Base-by-base conservation (phyloP, 331 rosid species). In the Arachis monticola region DNA sequence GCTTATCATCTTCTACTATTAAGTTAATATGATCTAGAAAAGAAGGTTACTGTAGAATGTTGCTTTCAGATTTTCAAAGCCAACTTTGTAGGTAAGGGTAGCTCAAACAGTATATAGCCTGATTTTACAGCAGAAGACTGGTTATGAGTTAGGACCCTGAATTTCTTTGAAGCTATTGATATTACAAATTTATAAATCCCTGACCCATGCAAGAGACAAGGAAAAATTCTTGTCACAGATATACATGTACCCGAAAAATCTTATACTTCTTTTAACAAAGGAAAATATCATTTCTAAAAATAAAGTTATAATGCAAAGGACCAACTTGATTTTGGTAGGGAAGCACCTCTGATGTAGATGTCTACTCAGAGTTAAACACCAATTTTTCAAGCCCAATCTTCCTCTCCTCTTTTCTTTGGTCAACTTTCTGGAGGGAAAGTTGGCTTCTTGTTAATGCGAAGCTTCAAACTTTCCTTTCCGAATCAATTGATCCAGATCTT, bases 251-350 rank as follows among this genome's bases (percentile, higher is more conserved):
- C 59, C 14, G 11, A 32, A 50, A 62, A n/a, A 40, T 42, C 47
- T 66, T 35, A 35, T 35, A 35, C 40, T 35, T 35, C 17, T 47
- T 46, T 48, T 2, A 51, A 60, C 69, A 57, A 69, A 51, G 75
- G 45, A 77, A 77, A 4, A 82, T 64, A 74, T 77, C 71, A 68
- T 72, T 73, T 17, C 67, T 82, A 45, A 69, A 56, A 68, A 73
- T 41, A 77, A 68, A 50, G 65, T 6, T 31, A 50, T 72, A 45
- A 55, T 68, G 45, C 76, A 68, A 67, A 79, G 40, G 73, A 75
- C 70, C 78, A 51, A 77, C 59, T 81, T 77, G 57, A 57, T 72
- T 72, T 75, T 82, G 72, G 83, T 60, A 57, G 76, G 61, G 59
- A 63, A 75, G 57, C 47, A 0, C 72, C 75, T 72, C 40, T 75